Conservation (phyloP, 805 yeast genomes). For the Saccharomyces mikatae region DNA sequence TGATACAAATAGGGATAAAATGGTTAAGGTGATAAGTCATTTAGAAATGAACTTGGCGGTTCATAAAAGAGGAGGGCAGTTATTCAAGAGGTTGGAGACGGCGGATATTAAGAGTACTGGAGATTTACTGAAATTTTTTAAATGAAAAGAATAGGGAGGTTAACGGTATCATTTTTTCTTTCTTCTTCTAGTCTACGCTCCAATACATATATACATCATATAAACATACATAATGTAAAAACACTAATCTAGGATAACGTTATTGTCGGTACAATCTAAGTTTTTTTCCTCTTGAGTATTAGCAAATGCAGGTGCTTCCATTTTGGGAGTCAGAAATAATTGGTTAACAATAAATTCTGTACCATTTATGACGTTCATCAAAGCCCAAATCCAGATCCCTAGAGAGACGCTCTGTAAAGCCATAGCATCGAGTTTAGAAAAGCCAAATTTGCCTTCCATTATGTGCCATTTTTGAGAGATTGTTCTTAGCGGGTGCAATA, state of each 20-base stretch:
- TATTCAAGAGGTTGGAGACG: neutral
- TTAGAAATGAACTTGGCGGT: conserved; percentile 3
- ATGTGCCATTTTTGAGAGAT: conserved; percentile 1
- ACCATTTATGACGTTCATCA: conserved; percentile 23
- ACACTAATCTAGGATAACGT: conserved; percentile 5
- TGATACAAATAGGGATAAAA: conserved; percentile 16
- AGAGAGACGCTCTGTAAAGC: conserved; percentile 22
- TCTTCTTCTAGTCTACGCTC: neutral
- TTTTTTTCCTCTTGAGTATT: neutral
- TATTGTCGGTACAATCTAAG: neutral
- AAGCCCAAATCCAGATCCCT: conserved; percentile 31
- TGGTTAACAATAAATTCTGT: conserved; percentile 22
- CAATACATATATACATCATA: neutral
- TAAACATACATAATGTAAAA: neutral
- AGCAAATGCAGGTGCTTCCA: conserved; percentile 6
- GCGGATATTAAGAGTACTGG: neutral
- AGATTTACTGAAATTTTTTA: neutral
- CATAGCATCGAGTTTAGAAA: neutral
- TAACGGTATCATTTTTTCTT: neutral
- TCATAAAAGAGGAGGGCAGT: neutral
- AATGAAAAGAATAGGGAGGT: neutral
- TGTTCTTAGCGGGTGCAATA: conserved; percentile 21
- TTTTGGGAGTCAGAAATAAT: conserved; percentile 10
- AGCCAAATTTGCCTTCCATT: neutral
- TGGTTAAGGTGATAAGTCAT: conserved; percentile 11